phyloP scores from a whole-genome alignment of 805 yeast species.

The Wickerhamiella brachini region DNA sequence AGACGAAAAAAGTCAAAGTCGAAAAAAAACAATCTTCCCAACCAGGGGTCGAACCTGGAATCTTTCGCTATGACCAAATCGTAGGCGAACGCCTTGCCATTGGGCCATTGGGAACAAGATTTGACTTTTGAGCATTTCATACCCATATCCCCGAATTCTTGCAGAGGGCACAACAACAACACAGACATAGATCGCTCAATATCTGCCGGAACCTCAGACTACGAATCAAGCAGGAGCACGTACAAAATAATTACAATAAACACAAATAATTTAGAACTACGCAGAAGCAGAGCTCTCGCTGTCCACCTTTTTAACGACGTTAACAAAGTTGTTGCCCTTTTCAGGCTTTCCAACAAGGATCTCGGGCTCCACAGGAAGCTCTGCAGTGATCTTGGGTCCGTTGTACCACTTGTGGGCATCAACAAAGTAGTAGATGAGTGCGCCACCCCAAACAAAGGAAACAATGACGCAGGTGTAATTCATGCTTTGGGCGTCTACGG shows the following conservation, averaged over 20 bases:
- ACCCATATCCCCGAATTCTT: no score
- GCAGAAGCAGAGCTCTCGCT: not conserved
- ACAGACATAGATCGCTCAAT: no score
- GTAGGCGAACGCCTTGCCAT: conserved; percentile 5
- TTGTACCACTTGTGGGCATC: conserved; percentile 46
- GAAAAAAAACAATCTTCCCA: conserved; percentile 8
- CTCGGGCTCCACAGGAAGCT: conserved; percentile 9
- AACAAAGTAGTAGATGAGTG: conserved; percentile 34
- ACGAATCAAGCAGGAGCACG: no score
- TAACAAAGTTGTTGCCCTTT: not conserved
- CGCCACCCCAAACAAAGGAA: conserved; percentile 43
- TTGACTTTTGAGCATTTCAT: not conserved
- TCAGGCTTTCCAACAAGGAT: not conserved
- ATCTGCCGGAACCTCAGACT: no score
- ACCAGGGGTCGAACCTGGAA: conserved; percentile 5
- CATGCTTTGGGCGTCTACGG: conserved; percentile 48
- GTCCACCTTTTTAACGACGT: not conserved
- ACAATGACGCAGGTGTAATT: conserved; percentile 54
- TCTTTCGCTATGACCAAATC: conserved; percentile 5
- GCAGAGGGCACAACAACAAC: no score
- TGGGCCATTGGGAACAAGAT: conserved; percentile 4
- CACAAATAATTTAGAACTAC: not conserved
- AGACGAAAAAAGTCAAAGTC: no score
- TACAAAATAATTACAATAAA: not conserved
- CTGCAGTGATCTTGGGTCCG: conserved; percentile 46